Base-by-base conservation (phyloP, 2,329 filamentous ascomycete species). In the Cadophora malorum region DNA sequence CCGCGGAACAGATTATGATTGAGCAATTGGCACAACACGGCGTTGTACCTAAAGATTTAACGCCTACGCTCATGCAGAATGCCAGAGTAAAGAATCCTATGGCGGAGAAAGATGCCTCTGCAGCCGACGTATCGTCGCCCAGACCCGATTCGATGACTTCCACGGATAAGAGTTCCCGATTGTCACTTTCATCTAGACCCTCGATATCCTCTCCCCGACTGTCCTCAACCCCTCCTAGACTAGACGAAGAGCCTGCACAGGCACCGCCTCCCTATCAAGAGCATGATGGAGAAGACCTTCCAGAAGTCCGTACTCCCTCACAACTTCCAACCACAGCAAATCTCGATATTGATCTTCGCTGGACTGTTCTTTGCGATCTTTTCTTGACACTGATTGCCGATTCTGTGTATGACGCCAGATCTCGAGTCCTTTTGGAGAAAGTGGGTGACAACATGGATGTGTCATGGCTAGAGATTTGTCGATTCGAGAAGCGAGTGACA, bases 341-440 rank as follows among this genome's bases (percentile, higher is more conserved):
- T 73, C 91, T 99, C 67, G 95, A 98, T 76, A 97, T 99, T 67
- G 96, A 99, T 78, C 85, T 99, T 64, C 89, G 96, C 21, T 99
- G 96, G 96, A 99, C 96, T 0, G 91, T 98, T 0, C 86, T 99
- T 2, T 99, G 96, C 78, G 96, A 99, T 79, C 82, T 99, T 4
- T 99, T 99, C 78, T 85, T 99, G 4, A 89, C 97, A 4, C 85
- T 99, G n/a, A 94, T 99, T 74, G 92, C 95, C n/a, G 95, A 98
- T 79, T 96, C 94, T 0, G 85, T 91, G 14, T 99, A 99, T 78
- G 96, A 99, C 78, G 84, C 95, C 16, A 90, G 96, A 33, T 98
- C 96, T 6, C 88, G 96, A 71, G 86, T 90, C 50, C 83, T 99
- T 33, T 82, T 99, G 6, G 95, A 98, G 79, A 85, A 88, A 65